Conservation (phyloP, 2,329 filamentous ascomycete species). For the Rachicladosporium sp. region DNA sequence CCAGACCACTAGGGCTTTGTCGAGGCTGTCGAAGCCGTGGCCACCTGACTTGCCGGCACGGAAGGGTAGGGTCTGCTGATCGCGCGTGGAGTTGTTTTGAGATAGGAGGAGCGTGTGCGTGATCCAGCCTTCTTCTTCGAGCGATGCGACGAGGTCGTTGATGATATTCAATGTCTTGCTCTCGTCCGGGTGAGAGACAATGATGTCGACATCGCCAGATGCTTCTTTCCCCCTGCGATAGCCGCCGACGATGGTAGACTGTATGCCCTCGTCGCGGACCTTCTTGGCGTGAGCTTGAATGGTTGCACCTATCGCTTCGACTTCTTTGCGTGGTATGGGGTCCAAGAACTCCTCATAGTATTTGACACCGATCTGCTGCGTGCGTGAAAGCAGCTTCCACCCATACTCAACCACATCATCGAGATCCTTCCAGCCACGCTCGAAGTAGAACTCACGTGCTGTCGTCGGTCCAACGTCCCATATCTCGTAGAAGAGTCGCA, state of each 20-base stretch:
- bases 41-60: slow-evolving; percentile 31
- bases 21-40: slow-evolving; percentile 70
- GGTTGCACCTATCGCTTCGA: slow-evolving; percentile 52
- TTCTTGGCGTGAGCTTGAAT: slow-evolving; percentile 56
- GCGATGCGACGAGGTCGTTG: slow-evolving; percentile 52
- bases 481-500: slow-evolving; percentile 67
- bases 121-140: slow-evolving; percentile 60
- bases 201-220: slow-evolving; percentile 73
- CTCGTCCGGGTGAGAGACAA: slow-evolving; percentile 69
- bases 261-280: slow-evolving; percentile 43
- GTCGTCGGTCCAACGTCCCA: slow-evolving; percentile 85
- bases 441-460: slow-evolving; percentile 67
- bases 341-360: slow-evolving; percentile 75
- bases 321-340: slow-evolving; percentile 61
- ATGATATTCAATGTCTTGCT: slow-evolving; percentile 57
- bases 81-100: slow-evolving; percentile 57
- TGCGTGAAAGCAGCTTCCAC: slow-evolving; percentile 61
- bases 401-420: slow-evolving; percentile 78
- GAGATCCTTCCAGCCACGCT: slow-evolving; percentile 65
- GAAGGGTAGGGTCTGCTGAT: slow-evolving; percentile 52
- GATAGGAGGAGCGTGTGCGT: slow-evolving; percentile 70
- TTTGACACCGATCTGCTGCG: slow-evolving; percentile 89
- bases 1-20: slow-evolving; percentile 91
- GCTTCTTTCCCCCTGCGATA: slow-evolving; percentile 65
- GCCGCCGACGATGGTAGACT: slow-evolving; percentile 60